Base-by-base conservation (phyloP, 768 basidiomycete genomes). In the Mycena belliarum region DNA sequence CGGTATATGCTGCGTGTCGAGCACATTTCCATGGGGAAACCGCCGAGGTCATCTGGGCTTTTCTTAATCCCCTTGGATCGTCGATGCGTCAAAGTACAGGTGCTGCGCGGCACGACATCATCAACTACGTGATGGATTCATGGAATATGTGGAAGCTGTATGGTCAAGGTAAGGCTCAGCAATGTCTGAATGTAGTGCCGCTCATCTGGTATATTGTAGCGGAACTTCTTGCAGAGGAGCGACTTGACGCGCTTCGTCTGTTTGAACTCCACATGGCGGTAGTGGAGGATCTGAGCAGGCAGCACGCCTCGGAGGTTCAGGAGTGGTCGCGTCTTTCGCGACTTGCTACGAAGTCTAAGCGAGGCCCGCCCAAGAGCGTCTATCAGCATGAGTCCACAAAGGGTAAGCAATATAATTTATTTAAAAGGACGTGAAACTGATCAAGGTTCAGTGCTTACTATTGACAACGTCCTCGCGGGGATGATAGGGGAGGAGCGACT, bases 11-110 rank as follows among this genome's bases (percentile, higher is more conserved):
- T 42, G 57, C 57, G 1, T 58, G 57, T 40, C 23, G 57, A 20
- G 49, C 28, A 2, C 56, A 58, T 21, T 58, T 58, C 45, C 49
- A 58, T 29, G 56, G 56, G 15, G 49, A 58, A 44, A 58, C 44
- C 1, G 56, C 49, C 1, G 56, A 58, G 44, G 24, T 46, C 12
- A 11, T 58, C 0, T 58, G 56, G 56, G 56, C 56, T 1, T 58
- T 57, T 16, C 37, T 52, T 40, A 58, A 58, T 14, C 8, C 56
- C 21, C 33, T 57, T 1, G 56, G 56, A 4, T 37, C 50, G 7
- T 58, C 56, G 15, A 58, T 50, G 5, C 56, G 56, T 1, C 56
- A 58, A 40, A 58, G 45, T 42, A 58, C 56, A 6, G 50, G 49
- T 1, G 49, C 16, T 10, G 49, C 49, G 14, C 43, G 50, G 8